Percentiles rank a stretch among this genome's conserved stretches.
These are phyloP conservation scores for Tricholoma matsutake DNA, from an alignment of 768 basidiomycete species.

Conservation along the genomic window DNA sequence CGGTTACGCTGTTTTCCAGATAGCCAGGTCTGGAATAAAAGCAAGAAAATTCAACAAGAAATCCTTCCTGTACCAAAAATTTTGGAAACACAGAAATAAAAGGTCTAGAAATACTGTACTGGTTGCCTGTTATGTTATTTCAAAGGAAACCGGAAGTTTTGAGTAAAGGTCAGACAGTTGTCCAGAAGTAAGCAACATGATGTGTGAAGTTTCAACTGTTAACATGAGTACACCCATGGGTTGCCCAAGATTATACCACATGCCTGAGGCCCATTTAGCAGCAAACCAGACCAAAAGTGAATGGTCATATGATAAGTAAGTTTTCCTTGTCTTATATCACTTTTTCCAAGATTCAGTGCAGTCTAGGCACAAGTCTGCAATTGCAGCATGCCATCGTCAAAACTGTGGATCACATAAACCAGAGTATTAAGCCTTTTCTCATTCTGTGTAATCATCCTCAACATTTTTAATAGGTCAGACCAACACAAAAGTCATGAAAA, in stretches of 20 bases:
- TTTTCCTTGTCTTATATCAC: neutral
- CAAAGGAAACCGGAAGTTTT: neutral
- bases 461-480: too few species aligned
- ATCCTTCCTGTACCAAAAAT: neutral
- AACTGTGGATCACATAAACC: too few species aligned
- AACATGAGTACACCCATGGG: neutral
- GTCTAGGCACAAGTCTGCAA: too few species aligned
- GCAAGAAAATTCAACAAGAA: neutral
- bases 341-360: too few species aligned
- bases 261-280: neutral
- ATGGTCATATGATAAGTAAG: conserved; percentile 1
- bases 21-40: neutral
- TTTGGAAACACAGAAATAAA: neutral
- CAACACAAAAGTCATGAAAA: too few species aligned
- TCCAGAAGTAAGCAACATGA: neutral
- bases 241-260: conserved; percentile 1
- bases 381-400: too few species aligned
- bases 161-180: conserved; percentile 6
- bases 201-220: neutral
- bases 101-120: neutral
- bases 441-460: too few species aligned
- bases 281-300: conserved; percentile 4
- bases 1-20: neutral
- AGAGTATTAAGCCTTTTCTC: too few species aligned
- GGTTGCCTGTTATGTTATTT: neutral